Conservation (phyloP, 805 yeast species). For the Candida silvatica region DNA sequence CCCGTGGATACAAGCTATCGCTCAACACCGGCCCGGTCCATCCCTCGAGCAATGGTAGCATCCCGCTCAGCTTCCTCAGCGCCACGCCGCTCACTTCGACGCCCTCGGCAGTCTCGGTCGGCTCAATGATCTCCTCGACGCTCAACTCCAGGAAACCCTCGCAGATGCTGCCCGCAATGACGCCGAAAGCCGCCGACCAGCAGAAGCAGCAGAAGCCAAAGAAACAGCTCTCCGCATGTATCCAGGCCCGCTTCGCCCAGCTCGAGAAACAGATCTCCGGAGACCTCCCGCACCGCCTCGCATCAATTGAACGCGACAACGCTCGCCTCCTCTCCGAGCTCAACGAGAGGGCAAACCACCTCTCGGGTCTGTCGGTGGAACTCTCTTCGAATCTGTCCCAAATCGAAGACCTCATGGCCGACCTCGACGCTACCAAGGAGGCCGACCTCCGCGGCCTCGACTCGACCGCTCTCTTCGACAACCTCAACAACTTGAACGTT, state of each 20-base stretch:
- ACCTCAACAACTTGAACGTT: conserved; percentile 19
- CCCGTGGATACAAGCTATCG: too few species aligned
- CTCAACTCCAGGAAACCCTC: too few species aligned
- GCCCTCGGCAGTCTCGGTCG: too few species aligned
- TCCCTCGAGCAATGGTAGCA: too few species aligned
- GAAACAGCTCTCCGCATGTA: conserved; percentile 14
- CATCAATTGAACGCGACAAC: conserved; percentile 22
- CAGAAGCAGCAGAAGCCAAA: neutral
- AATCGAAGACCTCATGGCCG: conserved; percentile 21
- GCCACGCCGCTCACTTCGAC: too few species aligned
- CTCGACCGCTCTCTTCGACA: conserved; percentile 16
- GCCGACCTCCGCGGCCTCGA: conserved; percentile 15
- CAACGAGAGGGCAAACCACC: conserved; percentile 16
- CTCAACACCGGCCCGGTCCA: too few species aligned
- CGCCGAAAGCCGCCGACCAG: neutral
- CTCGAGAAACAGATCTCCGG: conserved; percentile 18
- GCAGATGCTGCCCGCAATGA: too few species aligned
- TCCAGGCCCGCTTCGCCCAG: conserved; percentile 19
- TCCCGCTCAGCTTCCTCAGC: too few species aligned
- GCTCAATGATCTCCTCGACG: too few species aligned
- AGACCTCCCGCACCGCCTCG: conserved; percentile 15
- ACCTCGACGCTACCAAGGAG: conserved; percentile 19
- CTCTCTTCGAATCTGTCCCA: conserved; percentile 18
- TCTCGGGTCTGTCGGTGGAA: conserved; percentile 20
- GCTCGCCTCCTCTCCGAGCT: conserved; percentile 20